Base-by-base conservation (phyloP, 176 grass and related monocot species). In the Ananas comosus region DNA sequence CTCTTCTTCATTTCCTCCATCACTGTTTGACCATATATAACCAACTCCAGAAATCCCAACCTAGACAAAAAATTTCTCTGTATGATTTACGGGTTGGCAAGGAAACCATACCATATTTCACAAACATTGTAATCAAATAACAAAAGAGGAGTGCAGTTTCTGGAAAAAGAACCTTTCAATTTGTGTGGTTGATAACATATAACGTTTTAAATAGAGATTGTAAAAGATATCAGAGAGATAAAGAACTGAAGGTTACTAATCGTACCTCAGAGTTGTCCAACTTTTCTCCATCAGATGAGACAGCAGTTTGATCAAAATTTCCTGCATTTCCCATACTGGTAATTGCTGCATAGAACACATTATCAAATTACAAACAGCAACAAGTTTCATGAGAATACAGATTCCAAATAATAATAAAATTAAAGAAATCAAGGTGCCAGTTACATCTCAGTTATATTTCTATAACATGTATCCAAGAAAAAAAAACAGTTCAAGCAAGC, bases 21-120 rank as follows among this genome's bases (percentile, higher is more conserved):
- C 89, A 74, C 57, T 53, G 11, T 72, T 87, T 64, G 82, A 80
- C 94, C 94, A 99, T 77, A 93, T 84, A 65, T 85, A 91, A 81
- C 93, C 89, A 61, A 93, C 87, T 25, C 94, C 84, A 57, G 74
- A 78, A 50, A 88, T 68, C 47, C 69, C 84, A 82, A 48, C 77
- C 94, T 99, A 79, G 47, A 70, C 13, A 67, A 85, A 29, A 57
- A 63, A 83, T 78, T 24, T 14, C 64, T 59, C n/a, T 21, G n/a
- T 10, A 59, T 17, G 54, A 59, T 17, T 18, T 59, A 17, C 19
- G 21, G 5, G 54, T 59, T 59, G 54, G 4, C 2, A 59, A 59
- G 54, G 11, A 59, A 61, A 7, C 21, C 17, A 61, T 7, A 61
- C 19, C 56, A 59, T 21, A 42, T 42, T 42, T 42, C 33, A 67